Evolutionary conservation across 2,329 filamentous ascomycete genomes (phyloP), one percentile per base, ranked within the genome.

Genomic region (Cadophora sp.): DNA sequence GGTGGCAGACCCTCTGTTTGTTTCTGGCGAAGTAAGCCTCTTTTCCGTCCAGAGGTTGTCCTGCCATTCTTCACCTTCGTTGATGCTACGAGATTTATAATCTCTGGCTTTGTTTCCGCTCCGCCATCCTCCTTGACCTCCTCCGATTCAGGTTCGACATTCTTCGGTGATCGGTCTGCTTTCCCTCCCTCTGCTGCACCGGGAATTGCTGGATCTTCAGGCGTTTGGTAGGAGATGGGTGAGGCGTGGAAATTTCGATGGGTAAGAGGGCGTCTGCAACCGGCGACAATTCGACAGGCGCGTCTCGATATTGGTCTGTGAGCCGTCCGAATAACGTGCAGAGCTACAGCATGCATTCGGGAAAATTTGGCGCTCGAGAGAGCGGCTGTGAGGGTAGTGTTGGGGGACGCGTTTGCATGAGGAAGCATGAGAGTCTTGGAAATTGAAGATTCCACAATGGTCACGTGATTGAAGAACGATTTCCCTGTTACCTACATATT

Each of bases 1-100:
- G 82, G 80, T n/a, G 85, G 85, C 13, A 87, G 63, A 30, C 76
- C 77, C 61, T 76, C 73, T 5, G 70, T 65, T 51, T 71, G 67
- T 59, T 71, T 71, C 60, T 66, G 69, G 47, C 73, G 69, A 58
- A 68, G 72, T 58, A 68, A 63, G 61, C 61, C 36, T 53, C 24
- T 63, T 30, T 51, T 18, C 55, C 73, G 68, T 8, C 68, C 72
- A 41, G 67, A 65, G 27, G 65, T 61, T 62, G 62, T 41, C 43
- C 69, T 71, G 22, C 69, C 69, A 59, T 59, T 69, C 51, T 68
- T 72, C 36, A 51, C 53, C 55, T 65, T 74, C 22, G 63, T n/a
- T 24, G 67, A 43, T 47, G 55, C 20, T 20, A 43, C 47, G 30
- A 64, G 41, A 39, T 56, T 60, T 6, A 61, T 65, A n/a, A 58